phyloP scores from a whole-genome alignment of 2,329 filamentous ascomycete genomes.

The Aspergillus caelatus region DNA sequence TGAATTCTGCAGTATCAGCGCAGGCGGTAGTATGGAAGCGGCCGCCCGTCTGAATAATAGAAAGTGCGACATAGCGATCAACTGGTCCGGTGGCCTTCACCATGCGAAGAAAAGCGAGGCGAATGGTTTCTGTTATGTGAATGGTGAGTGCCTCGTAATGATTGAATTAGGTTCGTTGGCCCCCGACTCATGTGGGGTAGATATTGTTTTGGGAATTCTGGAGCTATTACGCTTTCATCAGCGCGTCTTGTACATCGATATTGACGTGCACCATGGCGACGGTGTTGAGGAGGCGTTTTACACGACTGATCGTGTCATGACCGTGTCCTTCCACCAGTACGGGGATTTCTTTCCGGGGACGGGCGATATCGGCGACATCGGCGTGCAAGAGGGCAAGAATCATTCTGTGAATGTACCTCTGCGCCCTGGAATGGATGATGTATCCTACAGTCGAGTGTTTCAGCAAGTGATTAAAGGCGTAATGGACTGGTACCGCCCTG shows the following conservation, averaged over 20 bases:
- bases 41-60: constrained; percentile 68
- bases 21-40: constrained; percentile 71
- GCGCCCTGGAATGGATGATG: constrained; percentile 69
- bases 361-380: constrained; percentile 69
- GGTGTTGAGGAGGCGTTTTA: constrained; percentile 74
- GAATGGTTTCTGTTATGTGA: constrained; percentile 97
- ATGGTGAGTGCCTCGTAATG: constrained; percentile 54
- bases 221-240: constrained; percentile 66
- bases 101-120: constrained; percentile 95
- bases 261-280: constrained; percentile 69
- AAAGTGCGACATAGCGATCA: constrained; percentile 69
- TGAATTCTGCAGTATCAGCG: constrained; percentile 72
- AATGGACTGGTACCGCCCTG: constrained; percentile 70
- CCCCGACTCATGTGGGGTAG: constrained; percentile 38
- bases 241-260: constrained; percentile 67
- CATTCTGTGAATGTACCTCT: constrained; percentile 72
- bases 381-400: constrained; percentile 66
- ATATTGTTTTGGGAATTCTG: constrained; percentile 68
- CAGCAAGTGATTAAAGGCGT: constrained; percentile 68
- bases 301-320: constrained; percentile 72
- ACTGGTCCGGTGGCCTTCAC: constrained; percentile 95
- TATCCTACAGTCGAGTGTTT: constrained; percentile 68
- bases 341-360: constrained; percentile 73
- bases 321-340: constrained; percentile 72
- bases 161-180: not conserved